Evolutionary conservation across 177 flowering plant species (phyloP).

Genomic region (Vitis hybrid): DNA sequence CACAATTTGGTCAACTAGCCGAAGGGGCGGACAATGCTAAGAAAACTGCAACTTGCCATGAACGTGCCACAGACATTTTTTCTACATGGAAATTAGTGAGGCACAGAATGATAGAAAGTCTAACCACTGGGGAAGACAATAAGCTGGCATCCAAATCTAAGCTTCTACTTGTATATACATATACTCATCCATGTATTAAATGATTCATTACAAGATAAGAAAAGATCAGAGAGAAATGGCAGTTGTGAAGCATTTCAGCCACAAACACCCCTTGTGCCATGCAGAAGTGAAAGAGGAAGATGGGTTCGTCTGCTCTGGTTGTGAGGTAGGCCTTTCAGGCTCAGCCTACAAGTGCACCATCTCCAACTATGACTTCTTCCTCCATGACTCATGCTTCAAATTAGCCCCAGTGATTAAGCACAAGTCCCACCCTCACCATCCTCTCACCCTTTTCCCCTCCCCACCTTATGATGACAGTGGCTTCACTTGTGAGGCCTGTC

Average conservation of each 20-base stretch:
- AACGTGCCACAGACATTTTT: too few species aligned
- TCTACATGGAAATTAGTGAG: too few species aligned
- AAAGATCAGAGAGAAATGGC: neutral
- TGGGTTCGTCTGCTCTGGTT: neutral
- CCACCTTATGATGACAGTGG: neutral
- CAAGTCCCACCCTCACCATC: slow-evolving; percentile 11
- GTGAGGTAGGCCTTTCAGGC: neutral
- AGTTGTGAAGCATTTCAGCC: slow-evolving; percentile 16
- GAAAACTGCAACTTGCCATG: too few species aligned
- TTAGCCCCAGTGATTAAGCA: neutral
- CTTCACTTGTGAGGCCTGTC: neutral
- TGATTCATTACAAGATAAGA: neutral
- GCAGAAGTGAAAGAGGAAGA: neutral
- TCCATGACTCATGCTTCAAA: too few species aligned
- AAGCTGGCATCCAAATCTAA: too few species aligned
- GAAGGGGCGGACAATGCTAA: too few species aligned
- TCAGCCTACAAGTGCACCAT: too few species aligned
- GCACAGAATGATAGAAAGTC: too few species aligned
- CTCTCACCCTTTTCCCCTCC: slow-evolving; percentile 6
- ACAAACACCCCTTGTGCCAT: neutral
- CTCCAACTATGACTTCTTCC: too few species aligned
- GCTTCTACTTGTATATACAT: too few species aligned
- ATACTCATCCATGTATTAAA: neutral
- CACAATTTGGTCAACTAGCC: too few species aligned
- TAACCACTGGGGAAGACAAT: too few species aligned